These are phyloP conservation scores for Leptodontidium sp. DNA, from an alignment of 2,329 filamentous ascomycete genomes.

Conservation along the genomic window DNA sequence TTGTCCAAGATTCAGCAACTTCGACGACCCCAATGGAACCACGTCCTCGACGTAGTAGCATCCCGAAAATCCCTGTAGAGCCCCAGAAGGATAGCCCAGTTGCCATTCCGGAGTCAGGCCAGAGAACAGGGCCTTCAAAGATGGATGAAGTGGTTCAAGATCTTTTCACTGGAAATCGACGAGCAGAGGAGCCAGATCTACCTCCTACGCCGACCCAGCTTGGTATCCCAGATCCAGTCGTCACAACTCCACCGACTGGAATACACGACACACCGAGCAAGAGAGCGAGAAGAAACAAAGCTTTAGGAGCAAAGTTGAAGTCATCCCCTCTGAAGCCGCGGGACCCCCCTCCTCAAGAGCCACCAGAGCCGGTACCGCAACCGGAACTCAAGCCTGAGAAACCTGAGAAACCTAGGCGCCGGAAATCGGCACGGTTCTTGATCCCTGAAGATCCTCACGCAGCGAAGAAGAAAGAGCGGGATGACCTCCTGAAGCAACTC, in stretches of 20 bases:
- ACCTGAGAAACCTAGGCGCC: conserved; percentile 29
- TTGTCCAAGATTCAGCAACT: conserved; percentile 9
- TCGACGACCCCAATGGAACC: conserved; percentile 36
- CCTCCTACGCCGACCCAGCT: conserved; percentile 64
- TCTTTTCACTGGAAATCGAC: conserved; percentile 12
- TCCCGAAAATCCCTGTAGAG: background rate
- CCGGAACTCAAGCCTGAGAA: conserved; percentile 8
- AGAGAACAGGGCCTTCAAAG: conserved; percentile 4
- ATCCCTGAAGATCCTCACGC: conserved; percentile 44
- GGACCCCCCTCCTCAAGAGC: conserved; percentile 25
- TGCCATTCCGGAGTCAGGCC: background rate
- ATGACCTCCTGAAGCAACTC: conserved; percentile 63
- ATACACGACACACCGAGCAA: conserved; percentile 68
- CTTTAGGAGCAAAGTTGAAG: conserved; percentile 40
- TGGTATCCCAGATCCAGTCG: conserved; percentile 59
- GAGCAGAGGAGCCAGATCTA: conserved; percentile 66
- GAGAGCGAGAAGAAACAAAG: conserved; percentile 52
- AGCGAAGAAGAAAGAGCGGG: conserved; percentile 60
- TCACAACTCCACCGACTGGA: conserved; percentile 63
- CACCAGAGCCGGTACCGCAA: conserved; percentile 35
- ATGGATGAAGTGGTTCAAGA: conserved; percentile 18
- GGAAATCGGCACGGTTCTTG: conserved; percentile 43
- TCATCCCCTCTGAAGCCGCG: conserved; percentile 47
- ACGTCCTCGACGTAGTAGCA: conserved; percentile 12
- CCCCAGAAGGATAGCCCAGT: background rate